phyloP scores from a whole-genome alignment of 768 basidiomycete genomes.

The Phaeolepiota aurea region DNA sequence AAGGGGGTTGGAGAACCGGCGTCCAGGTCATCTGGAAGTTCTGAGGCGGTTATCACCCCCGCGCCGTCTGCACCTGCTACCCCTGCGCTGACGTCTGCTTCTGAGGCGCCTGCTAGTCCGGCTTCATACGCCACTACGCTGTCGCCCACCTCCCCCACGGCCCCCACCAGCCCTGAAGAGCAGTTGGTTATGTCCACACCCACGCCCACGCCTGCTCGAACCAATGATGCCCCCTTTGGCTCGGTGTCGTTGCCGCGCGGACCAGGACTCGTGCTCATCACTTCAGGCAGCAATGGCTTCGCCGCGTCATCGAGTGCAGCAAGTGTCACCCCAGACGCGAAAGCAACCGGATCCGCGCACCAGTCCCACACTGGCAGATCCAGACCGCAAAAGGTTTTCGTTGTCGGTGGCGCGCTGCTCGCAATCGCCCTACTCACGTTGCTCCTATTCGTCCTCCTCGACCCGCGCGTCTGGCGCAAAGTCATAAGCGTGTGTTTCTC shows the following conservation, averaged over 20 bases:
- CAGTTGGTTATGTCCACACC: background rate
- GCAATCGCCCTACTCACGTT: background rate
- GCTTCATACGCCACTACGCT: background rate
- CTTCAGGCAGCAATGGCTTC: background rate
- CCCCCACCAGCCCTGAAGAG: background rate
- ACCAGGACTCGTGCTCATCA: background rate
- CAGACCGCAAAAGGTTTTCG: background rate
- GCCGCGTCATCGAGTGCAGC: background rate
- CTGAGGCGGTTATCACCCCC: no score
- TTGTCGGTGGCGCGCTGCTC: background rate
- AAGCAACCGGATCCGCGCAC: background rate
- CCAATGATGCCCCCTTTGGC: background rate
- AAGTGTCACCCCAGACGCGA: background rate
- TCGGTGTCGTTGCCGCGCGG: background rate
- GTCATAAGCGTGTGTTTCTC: background rate
- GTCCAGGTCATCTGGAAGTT: no score
- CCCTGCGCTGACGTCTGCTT: background rate
- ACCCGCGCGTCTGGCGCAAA: constrained; percentile 1
- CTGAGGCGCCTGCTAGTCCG: background rate
- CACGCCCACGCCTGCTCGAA: background rate
- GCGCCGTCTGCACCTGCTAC: no score
- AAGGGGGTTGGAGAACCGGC: no score
- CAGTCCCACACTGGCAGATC: background rate
- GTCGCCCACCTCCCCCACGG: background rate
- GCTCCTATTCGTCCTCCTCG: background rate